These are phyloP conservation scores for Microbotryum violaceum DNA, from an alignment of 1,284 basidiomycete genomes.

Conservation along the genomic window DNA sequence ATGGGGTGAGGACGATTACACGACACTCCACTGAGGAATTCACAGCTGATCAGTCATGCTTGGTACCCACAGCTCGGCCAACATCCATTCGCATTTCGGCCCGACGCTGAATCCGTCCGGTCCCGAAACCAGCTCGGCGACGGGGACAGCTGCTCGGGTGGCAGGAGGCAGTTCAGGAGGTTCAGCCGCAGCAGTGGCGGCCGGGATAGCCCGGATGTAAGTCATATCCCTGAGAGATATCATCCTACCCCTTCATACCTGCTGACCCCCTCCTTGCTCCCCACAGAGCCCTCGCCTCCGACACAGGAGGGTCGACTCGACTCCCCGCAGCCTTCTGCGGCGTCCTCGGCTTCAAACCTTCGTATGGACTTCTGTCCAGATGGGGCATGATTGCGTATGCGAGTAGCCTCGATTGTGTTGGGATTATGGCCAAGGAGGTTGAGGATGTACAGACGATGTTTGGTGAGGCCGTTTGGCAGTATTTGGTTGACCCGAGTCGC, in stretches of 20 bases:
- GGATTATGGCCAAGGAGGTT: slow-evolving; percentile 60
- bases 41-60: background rate
- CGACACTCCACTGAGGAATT: background rate
- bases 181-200: slow-evolving; percentile 71
- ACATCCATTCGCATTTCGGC: slow-evolving; percentile 60
- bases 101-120: slow-evolving; percentile 68
- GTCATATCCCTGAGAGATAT: slow-evolving; percentile 36
- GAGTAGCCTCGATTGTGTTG: slow-evolving; percentile 90
- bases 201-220: slow-evolving; percentile 69
- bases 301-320: slow-evolving; percentile 90
- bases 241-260: background rate
- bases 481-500: background rate
- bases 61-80: slow-evolving; percentile 54
- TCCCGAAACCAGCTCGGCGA: slow-evolving; percentile 23
- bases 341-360: slow-evolving; percentile 84
- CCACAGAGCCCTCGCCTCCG: slow-evolving; percentile 74
- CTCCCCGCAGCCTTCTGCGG: slow-evolving; percentile 92
- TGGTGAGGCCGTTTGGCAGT: slow-evolving; percentile 46
- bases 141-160: slow-evolving; percentile 53
- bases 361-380: slow-evolving; percentile 82
- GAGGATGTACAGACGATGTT: slow-evolving; percentile 53
- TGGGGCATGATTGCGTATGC: slow-evolving; percentile 90
- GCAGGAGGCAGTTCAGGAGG: slow-evolving; percentile 79
- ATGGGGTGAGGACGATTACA: slow-evolving; percentile 64
- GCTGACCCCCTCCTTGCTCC: background rate